phyloP scores from a whole-genome alignment of 2,329 filamentous ascomycete genomes.

The Aspergillus ustus region DNA sequence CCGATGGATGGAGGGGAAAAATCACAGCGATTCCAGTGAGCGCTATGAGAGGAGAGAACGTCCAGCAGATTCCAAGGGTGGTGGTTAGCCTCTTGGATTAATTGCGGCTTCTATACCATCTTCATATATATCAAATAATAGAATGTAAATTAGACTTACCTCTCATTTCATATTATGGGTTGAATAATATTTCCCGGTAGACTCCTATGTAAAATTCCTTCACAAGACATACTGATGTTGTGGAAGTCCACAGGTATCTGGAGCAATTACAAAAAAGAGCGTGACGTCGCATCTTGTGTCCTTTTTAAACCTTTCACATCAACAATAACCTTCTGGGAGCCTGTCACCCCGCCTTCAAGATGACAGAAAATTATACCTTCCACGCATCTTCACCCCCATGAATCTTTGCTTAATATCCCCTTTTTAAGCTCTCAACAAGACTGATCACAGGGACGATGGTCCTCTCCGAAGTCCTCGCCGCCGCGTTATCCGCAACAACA shows the following conservation, averaged over 20 bases:
- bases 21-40: conserved; percentile 79
- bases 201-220: no score
- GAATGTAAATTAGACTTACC: conserved; percentile 4
- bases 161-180: background rate
- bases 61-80: conserved; percentile 59
- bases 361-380: background rate
- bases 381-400: background rate
- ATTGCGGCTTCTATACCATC: background rate
- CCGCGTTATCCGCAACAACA: conserved; percentile 34
- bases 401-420: background rate
- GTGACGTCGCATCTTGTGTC: background rate
- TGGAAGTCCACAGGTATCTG: background rate
- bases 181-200: no score
- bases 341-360: background rate
- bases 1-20: conserved; percentile 63
- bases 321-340: background rate
- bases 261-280: background rate
- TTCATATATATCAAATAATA: background rate
- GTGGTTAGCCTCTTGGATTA: conserved; percentile 49
- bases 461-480: conserved; percentile 28
- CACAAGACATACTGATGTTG: no score
- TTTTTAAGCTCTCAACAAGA: background rate
- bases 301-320: background rate
- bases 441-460: conserved; percentile 18
- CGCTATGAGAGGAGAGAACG: conserved; percentile 84